A percentile compares a stretch with the other conserved stretches of the same genome.
phyloP scores from a whole-genome alignment of 352 stramenopile genomes.

The Phytophthora boehmeriae region DNA sequence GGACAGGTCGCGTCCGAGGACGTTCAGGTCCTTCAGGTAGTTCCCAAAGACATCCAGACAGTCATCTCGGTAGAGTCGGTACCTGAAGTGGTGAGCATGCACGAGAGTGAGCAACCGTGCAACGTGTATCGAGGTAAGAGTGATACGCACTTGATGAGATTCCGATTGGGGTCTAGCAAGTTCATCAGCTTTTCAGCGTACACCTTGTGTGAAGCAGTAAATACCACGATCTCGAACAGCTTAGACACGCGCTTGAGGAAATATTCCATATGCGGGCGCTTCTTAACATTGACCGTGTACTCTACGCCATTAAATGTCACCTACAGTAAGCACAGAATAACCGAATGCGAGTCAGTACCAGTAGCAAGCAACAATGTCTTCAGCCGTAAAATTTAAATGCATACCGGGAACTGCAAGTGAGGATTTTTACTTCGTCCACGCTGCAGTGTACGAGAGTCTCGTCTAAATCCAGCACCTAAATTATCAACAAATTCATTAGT shows the following conservation, averaged over 20 bases:
- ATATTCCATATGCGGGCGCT: conserved; percentile 94
- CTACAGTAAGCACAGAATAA: conserved; percentile 24
- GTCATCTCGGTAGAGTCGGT: conserved; percentile 95
- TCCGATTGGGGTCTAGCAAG: conserved; percentile 93
- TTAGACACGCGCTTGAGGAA: conserved; percentile 94
- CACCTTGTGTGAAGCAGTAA: conserved; percentile 95
- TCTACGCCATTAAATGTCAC: conserved; percentile 95
- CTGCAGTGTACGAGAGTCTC: conserved; percentile 99
- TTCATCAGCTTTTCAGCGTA: conserved; percentile 98
- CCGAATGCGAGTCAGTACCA: not conserved
- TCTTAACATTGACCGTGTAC: conserved; percentile 97
- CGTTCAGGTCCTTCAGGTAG: conserved; percentile 99
- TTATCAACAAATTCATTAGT: not conserved
- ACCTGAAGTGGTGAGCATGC: conserved; percentile 40
- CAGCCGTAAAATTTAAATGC: not conserved
- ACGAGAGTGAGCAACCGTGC: not conserved
- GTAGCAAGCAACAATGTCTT: not conserved
- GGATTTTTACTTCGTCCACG: conserved; percentile 95
- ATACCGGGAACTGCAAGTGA: conserved; percentile 96
- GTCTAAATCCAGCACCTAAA: conserved; percentile 96
- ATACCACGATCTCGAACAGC: conserved; percentile 99
- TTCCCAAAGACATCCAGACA: conserved; percentile 97
- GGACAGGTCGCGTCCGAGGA: conserved; percentile 93
- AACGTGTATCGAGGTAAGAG: not conserved
- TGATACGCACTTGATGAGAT: conserved; percentile 84